Conservation (phyloP, 2,329 filamentous ascomycete species). For the Sarocladium oryzae region DNA sequence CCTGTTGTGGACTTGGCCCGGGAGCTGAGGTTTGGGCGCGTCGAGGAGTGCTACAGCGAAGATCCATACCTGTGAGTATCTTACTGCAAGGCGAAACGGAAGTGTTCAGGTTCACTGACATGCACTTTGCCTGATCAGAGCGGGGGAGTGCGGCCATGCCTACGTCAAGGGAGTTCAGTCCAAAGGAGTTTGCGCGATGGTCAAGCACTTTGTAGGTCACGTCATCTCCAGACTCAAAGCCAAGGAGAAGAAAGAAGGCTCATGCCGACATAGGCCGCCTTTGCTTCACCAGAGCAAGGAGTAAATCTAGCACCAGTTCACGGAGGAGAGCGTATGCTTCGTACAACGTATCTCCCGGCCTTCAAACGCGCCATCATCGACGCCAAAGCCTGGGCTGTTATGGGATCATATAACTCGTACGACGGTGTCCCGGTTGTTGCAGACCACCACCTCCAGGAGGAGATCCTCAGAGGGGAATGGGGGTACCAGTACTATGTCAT, state of each 20-base stretch:
- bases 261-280: constrained; percentile 41
- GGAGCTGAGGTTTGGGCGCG: constrained; percentile 64
- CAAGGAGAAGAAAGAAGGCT: not conserved
- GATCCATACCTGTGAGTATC: constrained; percentile 51
- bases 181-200: constrained; percentile 60
- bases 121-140: constrained; percentile 17
- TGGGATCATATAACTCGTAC: constrained; percentile 70
- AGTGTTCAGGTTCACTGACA: not conserved
- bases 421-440: constrained; percentile 65
- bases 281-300: constrained; percentile 63
- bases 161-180: constrained; percentile 54
- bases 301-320: constrained; percentile 58
- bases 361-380: constrained; percentile 69
- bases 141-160: constrained; percentile 60
- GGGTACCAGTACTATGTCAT: constrained; percentile 63
- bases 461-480: constrained; percentile 66
- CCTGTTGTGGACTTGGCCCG: constrained; percentile 65
- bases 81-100: not conserved
- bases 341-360: constrained; percentile 49
- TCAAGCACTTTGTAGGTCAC: constrained; percentile 61
- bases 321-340: constrained; percentile 46
- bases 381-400: constrained; percentile 59
- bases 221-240: not conserved
- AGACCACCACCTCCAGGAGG: constrained; percentile 58
- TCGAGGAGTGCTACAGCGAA: constrained; percentile 69